Evolutionary conservation across 192 early-diverging fungal genomes (phyloP), one percentile per base, ranked within the genome.

Genomic region (Backusella westeae): DNA sequence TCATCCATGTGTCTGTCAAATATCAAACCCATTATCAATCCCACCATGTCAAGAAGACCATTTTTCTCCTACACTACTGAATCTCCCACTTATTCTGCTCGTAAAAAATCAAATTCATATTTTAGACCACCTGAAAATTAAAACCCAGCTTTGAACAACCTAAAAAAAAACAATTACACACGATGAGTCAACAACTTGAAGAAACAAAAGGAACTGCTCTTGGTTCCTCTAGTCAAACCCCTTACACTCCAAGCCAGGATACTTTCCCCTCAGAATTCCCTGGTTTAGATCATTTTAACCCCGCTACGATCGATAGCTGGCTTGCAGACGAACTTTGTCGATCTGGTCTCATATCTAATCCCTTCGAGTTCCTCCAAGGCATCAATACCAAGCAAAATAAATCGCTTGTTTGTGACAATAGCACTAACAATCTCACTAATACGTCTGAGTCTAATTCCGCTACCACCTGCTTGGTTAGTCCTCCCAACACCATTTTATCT

Each of bases 281-380:
- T 39, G 46, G 21, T 42, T 34, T 63, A 0, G 8, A 70, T 6
- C 17, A 52, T 49, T 35, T 69, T 26, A 49, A 44, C n/a, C 34
- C 67, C 8, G 35, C 38, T 26, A 34, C 36, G 14, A 42, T 88
- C 26, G 87, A 88, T 76, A 82, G 83, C 42, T 86, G 87, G 85
- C 77, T 88, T 26, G 82, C 83, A 53, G 72, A 80, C 49, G 86
- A 87, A 67, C 80, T 87, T 9, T 73, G 81, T 36, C 83, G 84
- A 44, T 81, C 79, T 29, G 82, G 83, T 26, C 77, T 87, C 35
- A 70, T 85, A 46, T 41, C 78, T 42, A 69, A 66, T 49, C 15
- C 75, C 59, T 26, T 46, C 29, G 65, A 66, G 10, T 65, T 65
- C 19, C 36, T 46, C 29, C 34, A n/a, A n/a, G 23, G 19, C 9